Evolutionary conservation across 371 early-diverging fungal genomes (phyloP).

Genomic region (Fennellomyces sp.): DNA sequence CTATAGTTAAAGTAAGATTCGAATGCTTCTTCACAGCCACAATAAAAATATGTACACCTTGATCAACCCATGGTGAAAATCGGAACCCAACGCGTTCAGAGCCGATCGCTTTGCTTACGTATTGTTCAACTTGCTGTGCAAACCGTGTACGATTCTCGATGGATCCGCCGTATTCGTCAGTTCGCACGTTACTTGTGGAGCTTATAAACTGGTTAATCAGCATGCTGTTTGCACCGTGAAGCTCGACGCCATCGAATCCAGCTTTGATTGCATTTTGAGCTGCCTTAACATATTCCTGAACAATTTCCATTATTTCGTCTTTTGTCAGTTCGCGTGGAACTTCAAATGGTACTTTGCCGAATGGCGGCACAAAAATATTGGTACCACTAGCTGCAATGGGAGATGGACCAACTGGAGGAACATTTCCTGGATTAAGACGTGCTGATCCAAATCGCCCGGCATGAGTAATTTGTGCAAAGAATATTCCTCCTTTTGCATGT

Average conservation of each 20-base stretch:
- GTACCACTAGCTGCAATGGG: constrained; percentile 18
- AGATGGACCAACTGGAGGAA: constrained; percentile 16
- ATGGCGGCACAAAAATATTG: neutral
- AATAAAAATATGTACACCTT: no score
- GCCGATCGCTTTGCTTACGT: constrained; percentile 22
- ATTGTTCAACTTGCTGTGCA: constrained; percentile 39
- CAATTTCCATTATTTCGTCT: constrained; percentile 62
- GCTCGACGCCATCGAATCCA: no score
- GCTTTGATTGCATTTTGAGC: constrained; percentile 40
- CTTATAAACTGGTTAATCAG: constrained; percentile 51
- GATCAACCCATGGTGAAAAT: constrained; percentile 23
- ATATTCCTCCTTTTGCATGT: constrained; percentile 56
- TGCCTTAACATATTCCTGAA: constrained; percentile 61
- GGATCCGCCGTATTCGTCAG: constrained; percentile 62
- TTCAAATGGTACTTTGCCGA: constrained; percentile 21
- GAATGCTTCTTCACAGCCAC: no score
- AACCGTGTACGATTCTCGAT: constrained; percentile 57
- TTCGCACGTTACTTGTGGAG: constrained; percentile 48
- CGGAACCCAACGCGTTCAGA: constrained; percentile 17
- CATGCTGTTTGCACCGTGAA: constrained; percentile 72
- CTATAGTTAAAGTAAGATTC: neutral
- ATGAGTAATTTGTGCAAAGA: constrained; percentile 52
- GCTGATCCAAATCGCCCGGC: constrained; percentile 20
- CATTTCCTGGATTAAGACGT: no score
- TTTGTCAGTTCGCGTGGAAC: constrained; percentile 63